phyloP scores from a whole-genome alignment of 2,329 filamentous ascomycete genomes.

The Penicillium aurantiogriseum region DNA sequence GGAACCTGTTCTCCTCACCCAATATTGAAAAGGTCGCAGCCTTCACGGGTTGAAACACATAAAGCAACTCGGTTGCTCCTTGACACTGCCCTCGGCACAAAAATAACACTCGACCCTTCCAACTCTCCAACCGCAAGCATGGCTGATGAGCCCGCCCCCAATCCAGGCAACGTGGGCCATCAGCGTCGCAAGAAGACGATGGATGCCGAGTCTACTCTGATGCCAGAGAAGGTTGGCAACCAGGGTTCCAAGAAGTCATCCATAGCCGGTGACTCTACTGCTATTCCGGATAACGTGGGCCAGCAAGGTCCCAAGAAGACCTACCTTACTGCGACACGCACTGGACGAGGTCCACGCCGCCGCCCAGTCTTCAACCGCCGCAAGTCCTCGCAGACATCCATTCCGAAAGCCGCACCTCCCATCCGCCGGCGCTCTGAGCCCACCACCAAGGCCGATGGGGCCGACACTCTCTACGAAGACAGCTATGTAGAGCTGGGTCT shows the following conservation, averaged over 20 bases:
- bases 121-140: conserved; percentile 24
- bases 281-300: neutral
- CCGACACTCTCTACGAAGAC: conserved; percentile 4
- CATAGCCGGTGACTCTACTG: conserved; percentile 2
- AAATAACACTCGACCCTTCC: conserved; percentile 28
- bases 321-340: conserved; percentile 28
- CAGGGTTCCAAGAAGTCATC: conserved; percentile 28
- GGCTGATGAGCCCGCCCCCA: conserved; percentile 1
- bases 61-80: conserved; percentile 36
- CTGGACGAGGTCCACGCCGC: conserved; percentile 26
- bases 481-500: conserved; percentile 5
- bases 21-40: conserved; percentile 42
- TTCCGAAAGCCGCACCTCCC: conserved; percentile 66
- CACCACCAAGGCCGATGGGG: neutral
- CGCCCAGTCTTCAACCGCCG: conserved; percentile 35
- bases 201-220: neutral
- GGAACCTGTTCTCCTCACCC: conserved; percentile 27
- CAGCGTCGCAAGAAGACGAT: conserved; percentile 27
- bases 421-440: conserved; percentile 60
- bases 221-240: neutral
- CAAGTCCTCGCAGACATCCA: conserved; percentile 36
- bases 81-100: conserved; percentile 24
- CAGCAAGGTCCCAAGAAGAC: conserved; percentile 30
- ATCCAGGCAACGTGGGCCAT: neutral
- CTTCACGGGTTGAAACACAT: conserved; percentile 25